Base-by-base conservation (phyloP, 345 rosid genomes). In the Abelmoschus esculentus region DNA sequence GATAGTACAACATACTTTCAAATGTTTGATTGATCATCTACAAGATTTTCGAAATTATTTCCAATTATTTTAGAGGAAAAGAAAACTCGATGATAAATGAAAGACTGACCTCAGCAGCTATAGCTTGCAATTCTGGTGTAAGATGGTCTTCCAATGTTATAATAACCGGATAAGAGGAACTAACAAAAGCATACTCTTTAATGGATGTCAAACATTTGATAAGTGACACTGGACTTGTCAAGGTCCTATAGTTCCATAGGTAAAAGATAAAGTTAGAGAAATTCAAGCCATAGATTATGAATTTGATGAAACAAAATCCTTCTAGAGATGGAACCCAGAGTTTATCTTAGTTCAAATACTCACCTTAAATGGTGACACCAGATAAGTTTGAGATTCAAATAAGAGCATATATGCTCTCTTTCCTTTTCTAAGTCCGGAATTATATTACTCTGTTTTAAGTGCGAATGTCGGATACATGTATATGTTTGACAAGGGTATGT, bases 131-230 rank as follows among this genome's bases (percentile, higher is more conserved):
- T 64, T 92, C 87, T 42, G 90, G 73, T 22, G 92, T 90, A 72
- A 95, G 97, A 69, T 95, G 99, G 71, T 95, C 99, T 74, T 95
- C 99, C 61, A 95, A 76, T 69, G 99, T 95, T 67, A 92, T 87
- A 29, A 95, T 84, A 61, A 95, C 97, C 0, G 99, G 98, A 73
- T 83, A 95, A 12, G 89, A 88, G 14, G 99, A 92, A 61, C 77
- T 84, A 62, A 46, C 71, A 78, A 96, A 96, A 31, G 97, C 98
- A 77, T 86, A 62, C 70, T 87, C 86, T 78, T 85, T 86, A 18
- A 96, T 90, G 28, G 98, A 90, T 74, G 70, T 81, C 77, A 96
- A 79, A 73, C 97, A 96, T 73, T 85, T 85, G 73, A 83, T 77
- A 3, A 92, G 87, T 18, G 86, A 79, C 26, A 96, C 90, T 1